phyloP scores from a whole-genome alignment of 2,329 filamentous ascomycete genomes.

The Nannizziopsis barbatae region DNA sequence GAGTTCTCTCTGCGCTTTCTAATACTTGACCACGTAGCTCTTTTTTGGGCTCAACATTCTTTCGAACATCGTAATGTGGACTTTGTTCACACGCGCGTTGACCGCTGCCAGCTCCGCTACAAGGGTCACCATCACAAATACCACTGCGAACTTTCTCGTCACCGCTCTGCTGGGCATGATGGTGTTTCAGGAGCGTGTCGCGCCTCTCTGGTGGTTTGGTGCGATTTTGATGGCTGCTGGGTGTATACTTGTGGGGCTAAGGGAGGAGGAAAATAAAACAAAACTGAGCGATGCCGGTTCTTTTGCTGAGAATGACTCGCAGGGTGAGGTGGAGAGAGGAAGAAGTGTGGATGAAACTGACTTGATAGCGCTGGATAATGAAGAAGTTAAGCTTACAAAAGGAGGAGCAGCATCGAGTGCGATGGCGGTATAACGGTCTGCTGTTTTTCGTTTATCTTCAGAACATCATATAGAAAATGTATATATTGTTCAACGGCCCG shows the following conservation, averaged over 20 bases:
- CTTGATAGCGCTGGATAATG: conserved; percentile 8
- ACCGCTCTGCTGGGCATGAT: conserved; percentile 49
- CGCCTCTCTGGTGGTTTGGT: conserved; percentile 51
- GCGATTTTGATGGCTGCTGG: conserved; percentile 49
- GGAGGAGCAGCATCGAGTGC: neutral
- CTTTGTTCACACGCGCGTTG: conserved; percentile 51
- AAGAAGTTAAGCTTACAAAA: neutral
- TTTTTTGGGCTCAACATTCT: conserved; percentile 52
- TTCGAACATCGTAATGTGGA: conserved; percentile 56
- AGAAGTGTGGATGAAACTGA: conserved; percentile 8
- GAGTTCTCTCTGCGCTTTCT: neutral
- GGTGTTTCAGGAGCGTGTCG: conserved; percentile 47
- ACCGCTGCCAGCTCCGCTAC: conserved; percentile 50
- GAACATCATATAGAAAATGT: too few species aligned
- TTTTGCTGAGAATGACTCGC: neutral
- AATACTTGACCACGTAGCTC: conserved; percentile 28
- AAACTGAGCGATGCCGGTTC: conserved; percentile 7
- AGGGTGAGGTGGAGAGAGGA: neutral
- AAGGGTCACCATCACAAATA: conserved; percentile 54
- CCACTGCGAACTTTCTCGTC: conserved; percentile 52
- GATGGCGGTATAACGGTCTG: too few species aligned
- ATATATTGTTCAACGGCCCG: too few species aligned
- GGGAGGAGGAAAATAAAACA: conserved; percentile 36
- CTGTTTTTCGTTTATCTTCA: too few species aligned
- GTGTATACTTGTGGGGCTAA: conserved; percentile 51